phyloP scores from a whole-genome alignment of 208 protist species.

The Trypanosoma conorhini region DNA sequence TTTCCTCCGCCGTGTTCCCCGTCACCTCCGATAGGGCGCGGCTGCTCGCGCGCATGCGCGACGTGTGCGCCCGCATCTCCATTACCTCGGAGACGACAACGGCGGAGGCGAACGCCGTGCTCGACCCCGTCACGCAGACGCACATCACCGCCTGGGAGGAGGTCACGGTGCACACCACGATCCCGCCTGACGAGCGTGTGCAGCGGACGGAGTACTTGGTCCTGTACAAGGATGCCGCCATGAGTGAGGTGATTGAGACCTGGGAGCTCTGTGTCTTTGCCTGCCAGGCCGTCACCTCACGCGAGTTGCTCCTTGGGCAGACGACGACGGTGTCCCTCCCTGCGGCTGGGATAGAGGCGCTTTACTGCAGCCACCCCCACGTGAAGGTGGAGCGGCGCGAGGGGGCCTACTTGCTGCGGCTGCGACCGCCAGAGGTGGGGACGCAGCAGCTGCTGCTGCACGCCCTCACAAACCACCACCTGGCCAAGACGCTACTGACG shows the following conservation, averaged over 20 bases:
- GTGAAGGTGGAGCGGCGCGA: constrained; percentile 45
- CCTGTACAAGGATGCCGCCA: constrained; percentile 69
- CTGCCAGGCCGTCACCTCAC: constrained; percentile 64
- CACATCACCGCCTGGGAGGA: constrained; percentile 87
- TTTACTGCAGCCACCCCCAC: constrained; percentile 76
- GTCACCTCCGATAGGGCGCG: constrained; percentile 35
- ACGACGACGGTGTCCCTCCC: constrained; percentile 76
- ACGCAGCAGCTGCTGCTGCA: constrained; percentile 71
- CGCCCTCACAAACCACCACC: constrained; percentile 45
- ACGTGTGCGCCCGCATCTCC: constrained; percentile 56
- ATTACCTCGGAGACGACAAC: constrained; percentile 44
- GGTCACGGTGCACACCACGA: constrained; percentile 52
- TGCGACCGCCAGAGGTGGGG: constrained; percentile 73
- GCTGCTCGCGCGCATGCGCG: constrained; percentile 66
- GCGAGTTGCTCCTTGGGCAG: constrained; percentile 81
- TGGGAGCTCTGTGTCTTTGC: constrained; percentile 88
- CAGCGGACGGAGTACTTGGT: constrained; percentile 84
- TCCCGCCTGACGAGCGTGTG: constrained; percentile 39
- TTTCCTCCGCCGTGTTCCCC: constrained; percentile 60
- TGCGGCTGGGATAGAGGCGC: constrained; percentile 51
- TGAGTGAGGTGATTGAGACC: constrained; percentile 77
- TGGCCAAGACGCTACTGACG: constrained; percentile 78
- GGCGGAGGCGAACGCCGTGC: constrained; percentile 67
- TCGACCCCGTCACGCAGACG: constrained; percentile 86
- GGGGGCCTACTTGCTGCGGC: constrained; percentile 62